Base-by-base conservation (phyloP, 1,139 yeast genomes). In the Geotrichum cucujoidarum region DNA sequence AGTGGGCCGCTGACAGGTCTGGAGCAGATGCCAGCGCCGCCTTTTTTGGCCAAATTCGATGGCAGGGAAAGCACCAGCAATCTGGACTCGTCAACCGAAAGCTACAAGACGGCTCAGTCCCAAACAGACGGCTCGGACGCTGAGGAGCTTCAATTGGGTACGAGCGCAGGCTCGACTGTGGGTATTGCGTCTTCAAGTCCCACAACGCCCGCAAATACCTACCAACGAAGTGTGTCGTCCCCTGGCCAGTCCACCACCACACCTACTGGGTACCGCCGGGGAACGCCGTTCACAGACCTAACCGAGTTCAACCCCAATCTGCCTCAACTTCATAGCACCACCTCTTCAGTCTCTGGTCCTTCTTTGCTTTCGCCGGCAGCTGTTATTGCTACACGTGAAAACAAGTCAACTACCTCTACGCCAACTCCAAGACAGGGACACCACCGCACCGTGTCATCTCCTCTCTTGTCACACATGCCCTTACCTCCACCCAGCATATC, bases 381-480 rank as follows among this genome's bases (percentile, higher is more conserved):
- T 4, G 41, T 45, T 11, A 40, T 40, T 17, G 42, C 44, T 2
- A 13, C 31, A 3, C 29, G 39, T 14, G 31, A 42, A 33, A 21
- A 3, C 35, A 22, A 27, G 33, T 14, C 20, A 16, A 31, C 16
- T 22, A 14, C 45, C 16, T 20, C 21, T 8, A 14, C 31, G 11
- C 17, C 14, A 18, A n/a, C 16, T 8, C 37, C 18, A 8, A 37
- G 16, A 25, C 20, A 14, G 16, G 27, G 38, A 17, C 50, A 49
- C 34, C 35, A 42, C 33, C 43, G 49, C n/a, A 47, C 46, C 1
- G 33, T 35, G 1, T 47, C 50, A n/a, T 50, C 53, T 1, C 50
- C 53, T 6, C 31, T 47, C 31, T 40, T 50, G 1, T 41, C 50
- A 1, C 43, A 33, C 18, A 47, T 47, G 45, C 50, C 53, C 16